These are phyloP conservation scores for Oryza officinalis DNA, from an alignment of 176 grass and related monocot genomes.

Conservation along the genomic window DNA sequence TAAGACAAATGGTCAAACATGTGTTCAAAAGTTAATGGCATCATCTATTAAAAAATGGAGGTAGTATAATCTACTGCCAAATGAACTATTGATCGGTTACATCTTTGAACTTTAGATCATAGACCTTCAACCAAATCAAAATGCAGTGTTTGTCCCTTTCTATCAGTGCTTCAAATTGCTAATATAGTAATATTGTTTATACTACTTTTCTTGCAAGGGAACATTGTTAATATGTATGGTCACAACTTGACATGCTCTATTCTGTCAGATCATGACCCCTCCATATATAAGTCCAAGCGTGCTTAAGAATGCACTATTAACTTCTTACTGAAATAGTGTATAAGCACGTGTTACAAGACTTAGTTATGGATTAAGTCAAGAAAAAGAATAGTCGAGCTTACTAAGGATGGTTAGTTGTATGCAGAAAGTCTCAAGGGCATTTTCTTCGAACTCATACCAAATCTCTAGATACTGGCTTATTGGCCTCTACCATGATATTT, in stretches of 20 bases:
- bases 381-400: background rate
- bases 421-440: background rate
- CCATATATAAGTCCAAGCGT: no score
- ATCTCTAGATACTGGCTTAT: background rate
- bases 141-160: background rate
- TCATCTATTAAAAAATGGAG: no score
- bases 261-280: no score
- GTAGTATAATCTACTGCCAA: background rate
- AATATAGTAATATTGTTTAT: background rate
- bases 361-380: background rate
- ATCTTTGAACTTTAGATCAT: background rate
- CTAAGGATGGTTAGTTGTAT: background rate
- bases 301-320: no score
- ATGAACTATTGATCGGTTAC: background rate
- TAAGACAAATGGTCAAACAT: no score
- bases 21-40: no score
- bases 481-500: background rate
- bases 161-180: background rate
- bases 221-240: no score
- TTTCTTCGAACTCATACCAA: background rate
- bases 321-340: no score
- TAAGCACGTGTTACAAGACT: background rate
- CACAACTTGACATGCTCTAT: no score
- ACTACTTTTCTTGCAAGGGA: no score
- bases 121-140: background rate